Evolutionary conservation across 2,329 filamentous ascomycete species (phyloP), one percentile per base, ranked within the genome.

Genomic region (Fusarium azukiicola): DNA sequence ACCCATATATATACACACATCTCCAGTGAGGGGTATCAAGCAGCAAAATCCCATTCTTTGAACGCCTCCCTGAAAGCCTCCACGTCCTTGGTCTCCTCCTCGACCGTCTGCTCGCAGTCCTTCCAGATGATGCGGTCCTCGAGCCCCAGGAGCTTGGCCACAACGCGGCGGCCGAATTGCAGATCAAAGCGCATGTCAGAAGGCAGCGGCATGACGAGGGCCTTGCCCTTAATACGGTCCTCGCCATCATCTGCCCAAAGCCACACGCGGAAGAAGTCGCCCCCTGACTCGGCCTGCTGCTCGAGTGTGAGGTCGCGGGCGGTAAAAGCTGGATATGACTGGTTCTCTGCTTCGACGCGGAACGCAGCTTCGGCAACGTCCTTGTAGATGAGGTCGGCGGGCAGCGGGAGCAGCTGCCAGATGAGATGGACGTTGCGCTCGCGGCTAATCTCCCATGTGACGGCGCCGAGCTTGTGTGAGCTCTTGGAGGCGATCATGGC

Each of bases 381-480:
- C 63, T 94, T 93, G 27, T 88, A 89, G 67, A 98, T 92, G 58
- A 96, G 89, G 14, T 95, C 91, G 0, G 92, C 89, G 0, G 95
- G 93, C 1, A 98, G 90, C 2, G 98, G 96, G 42, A 99, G 89
- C 80, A 98, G 95, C 87, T 99, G 98, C 98, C 97, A 99, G 84
- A 99, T 97, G 2, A 95, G 92, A 85, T 99, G 98, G 72, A 99
- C 94, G 71, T 98, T 96, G 68, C 93, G 92, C 8, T 91, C 91
- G 67, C 97, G 95, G 84, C 95, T 97, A 82, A 99, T 97, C 87
- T 99, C 98, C 94, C 96, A 99, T 0, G 96, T 98, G 3, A 99
- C 95, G 5, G 94, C 93, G 21, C 97, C 98, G 2, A 99, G 93
- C 78, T 92, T 92, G 77, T 92, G 88, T 83, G 88, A 86, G 73